Evolutionary conservation across 768 basidiomycete genomes (phyloP).

Genomic region (Leucocoprinus leucothites): DNA sequence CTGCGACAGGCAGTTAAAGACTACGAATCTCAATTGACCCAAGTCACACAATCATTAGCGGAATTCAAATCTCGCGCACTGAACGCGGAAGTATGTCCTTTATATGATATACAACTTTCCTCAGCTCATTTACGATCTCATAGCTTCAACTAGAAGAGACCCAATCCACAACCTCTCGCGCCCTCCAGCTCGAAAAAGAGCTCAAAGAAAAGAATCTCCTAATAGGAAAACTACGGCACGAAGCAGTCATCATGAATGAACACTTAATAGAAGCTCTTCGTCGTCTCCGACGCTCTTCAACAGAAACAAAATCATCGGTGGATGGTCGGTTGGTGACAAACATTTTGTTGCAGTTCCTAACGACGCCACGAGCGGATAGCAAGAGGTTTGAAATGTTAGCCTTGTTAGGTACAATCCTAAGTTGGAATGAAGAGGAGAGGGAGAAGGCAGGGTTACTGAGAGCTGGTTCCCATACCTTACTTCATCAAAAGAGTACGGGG

Average conservation of each 20-base stretch:
- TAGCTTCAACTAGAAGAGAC: constrained; percentile 78
- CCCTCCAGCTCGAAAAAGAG: constrained; percentile 80
- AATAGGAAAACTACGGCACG: constrained; percentile 93
- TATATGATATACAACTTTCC: neutral
- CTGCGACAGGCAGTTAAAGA: constrained; percentile 82
- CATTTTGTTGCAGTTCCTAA: constrained; percentile 85
- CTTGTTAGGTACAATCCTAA: constrained; percentile 84
- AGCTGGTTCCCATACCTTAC: constrained; percentile 24
- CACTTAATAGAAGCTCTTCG: constrained; percentile 98
- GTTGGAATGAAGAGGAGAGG: constrained; percentile 88
- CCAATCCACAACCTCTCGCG: constrained; percentile 59
- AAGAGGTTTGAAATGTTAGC: constrained; percentile 97
- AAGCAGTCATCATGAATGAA: constrained; percentile 97
- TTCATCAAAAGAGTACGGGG: constrained; percentile 25
- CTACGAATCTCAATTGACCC: constrained; percentile 69
- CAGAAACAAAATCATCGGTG: constrained; percentile 74
- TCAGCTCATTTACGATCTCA: constrained; percentile 5
- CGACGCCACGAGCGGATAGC: constrained; percentile 85
- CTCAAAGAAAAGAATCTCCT: constrained; percentile 94
- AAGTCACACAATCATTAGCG: constrained; percentile 74
- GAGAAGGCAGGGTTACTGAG: constrained; percentile 88
- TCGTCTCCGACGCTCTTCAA: constrained; percentile 79
- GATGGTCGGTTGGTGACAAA: constrained; percentile 94
- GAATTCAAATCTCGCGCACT: constrained; percentile 88
- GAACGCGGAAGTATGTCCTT: constrained; percentile 72